Conservation (phyloP, 192 early-diverging fungal species). For the Gonapodya sp. region DNA sequence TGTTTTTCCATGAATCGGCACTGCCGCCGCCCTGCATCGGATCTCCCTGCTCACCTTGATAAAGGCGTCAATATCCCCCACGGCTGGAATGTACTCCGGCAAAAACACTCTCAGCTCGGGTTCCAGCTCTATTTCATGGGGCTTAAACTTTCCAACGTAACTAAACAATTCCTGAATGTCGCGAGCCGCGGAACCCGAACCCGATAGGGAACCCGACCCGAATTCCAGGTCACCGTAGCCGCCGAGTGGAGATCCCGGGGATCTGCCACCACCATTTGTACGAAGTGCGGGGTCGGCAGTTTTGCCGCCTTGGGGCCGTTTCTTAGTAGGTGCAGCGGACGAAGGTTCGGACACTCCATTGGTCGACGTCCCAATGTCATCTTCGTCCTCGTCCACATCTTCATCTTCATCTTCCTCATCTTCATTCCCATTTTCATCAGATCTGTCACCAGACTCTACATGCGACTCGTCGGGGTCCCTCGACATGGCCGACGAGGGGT, state of each 20-base stretch:
- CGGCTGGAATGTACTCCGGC: slow-evolving; percentile 49
- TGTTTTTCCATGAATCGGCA: too few relatives aligned
- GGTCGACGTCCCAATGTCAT: slow-evolving; percentile 19
- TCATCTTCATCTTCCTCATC: slow-evolving; percentile 20
- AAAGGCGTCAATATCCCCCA: slow-evolving; percentile 57
- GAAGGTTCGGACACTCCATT: neutral
- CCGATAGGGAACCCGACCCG: neutral
- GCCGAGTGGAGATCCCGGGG: neutral
- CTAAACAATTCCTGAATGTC: slow-evolving; percentile 43
- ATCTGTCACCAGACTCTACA: slow-evolving; percentile 7
- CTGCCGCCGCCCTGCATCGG: too few relatives aligned
- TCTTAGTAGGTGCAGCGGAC: neutral
- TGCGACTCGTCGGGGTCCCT: neutral
- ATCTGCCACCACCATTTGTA: slow-evolving; percentile 6
- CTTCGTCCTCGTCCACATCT: slow-evolving; percentile 28
- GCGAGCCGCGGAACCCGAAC: slow-evolving; percentile 9
- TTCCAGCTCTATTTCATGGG: slow-evolving; percentile 43
- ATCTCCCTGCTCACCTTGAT: slow-evolving; percentile 49
- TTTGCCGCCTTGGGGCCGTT: slow-evolving; percentile 15
- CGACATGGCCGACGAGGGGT: neutral
- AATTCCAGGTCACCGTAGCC: neutral
- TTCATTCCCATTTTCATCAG: slow-evolving; percentile 10
- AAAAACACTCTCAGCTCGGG: slow-evolving; percentile 41
- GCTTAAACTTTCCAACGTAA: slow-evolving; percentile 38
- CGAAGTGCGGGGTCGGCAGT: slow-evolving; percentile 2